phyloP scores from a whole-genome alignment of 1,284 basidiomycete genomes.

The Ganoderma boninense region DNA sequence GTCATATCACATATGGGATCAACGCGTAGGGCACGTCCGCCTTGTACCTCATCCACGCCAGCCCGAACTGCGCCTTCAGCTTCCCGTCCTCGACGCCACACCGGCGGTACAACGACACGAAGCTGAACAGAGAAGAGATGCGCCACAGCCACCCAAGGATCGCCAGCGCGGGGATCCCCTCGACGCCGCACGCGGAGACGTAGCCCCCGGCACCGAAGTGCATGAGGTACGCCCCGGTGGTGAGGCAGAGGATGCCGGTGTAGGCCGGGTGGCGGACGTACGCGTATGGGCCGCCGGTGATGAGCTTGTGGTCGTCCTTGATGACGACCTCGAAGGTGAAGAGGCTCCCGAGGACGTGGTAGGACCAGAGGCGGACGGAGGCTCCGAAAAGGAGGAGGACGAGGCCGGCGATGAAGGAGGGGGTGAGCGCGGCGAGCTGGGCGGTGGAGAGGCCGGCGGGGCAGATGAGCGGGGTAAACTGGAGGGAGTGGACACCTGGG shows the following conservation, averaged over 20 bases:
- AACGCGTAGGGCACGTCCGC: neutral
- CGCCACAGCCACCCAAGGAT: conserved; percentile 1
- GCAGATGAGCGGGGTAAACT: neutral
- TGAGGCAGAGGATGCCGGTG: conserved; percentile 40
- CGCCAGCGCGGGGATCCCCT: neutral
- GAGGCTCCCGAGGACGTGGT: conserved; percentile 34
- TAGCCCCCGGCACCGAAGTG: conserved; percentile 1
- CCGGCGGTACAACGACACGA: neutral
- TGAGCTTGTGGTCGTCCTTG: conserved; percentile 25
- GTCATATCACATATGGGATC: neutral
- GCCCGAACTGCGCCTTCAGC: conserved; percentile 1
- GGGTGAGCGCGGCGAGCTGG: conserved; percentile 13
- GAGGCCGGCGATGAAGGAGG: conserved; percentile 33
- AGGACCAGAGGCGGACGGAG: conserved; percentile 34
- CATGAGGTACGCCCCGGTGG: conserved; percentile 28
- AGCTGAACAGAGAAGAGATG: neutral
- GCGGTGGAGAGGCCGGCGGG: neutral
- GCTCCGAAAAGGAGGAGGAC: conserved; percentile 25
- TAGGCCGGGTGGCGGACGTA: conserved; percentile 34
- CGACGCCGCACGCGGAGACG: neutral
- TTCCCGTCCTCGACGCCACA: neutral
- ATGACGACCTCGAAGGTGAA: conserved; percentile 42
- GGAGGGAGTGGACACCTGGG: conserved; percentile 1
- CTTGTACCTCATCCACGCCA: neutral
- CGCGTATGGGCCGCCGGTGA: conserved; percentile 33